Evolutionary conservation across 768 basidiomycete genomes (phyloP).

Genomic region (Chalciporus piperatus): DNA sequence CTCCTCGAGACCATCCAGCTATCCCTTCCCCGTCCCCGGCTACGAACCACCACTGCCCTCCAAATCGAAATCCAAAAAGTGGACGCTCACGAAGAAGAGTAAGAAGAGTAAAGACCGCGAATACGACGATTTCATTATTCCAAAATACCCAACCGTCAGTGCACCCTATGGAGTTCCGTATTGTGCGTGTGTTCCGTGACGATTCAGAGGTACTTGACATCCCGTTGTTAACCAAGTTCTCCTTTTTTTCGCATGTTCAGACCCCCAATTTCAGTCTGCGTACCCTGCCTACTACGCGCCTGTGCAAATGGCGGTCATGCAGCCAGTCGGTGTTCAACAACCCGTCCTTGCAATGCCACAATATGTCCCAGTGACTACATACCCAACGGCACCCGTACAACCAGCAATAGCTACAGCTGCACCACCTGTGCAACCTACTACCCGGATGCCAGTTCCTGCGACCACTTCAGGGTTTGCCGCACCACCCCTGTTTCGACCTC

Average conservation of each 20-base stretch:
- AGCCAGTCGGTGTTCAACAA: slow-evolving; percentile 25
- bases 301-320: slow-evolving; percentile 22
- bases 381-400: slow-evolving; percentile 15
- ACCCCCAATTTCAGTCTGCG: slow-evolving; percentile 20
- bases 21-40: slow-evolving; percentile 18
- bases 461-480: neutral
- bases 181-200: slow-evolving; percentile 16
- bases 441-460: slow-evolving; percentile 16
- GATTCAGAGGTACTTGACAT: neutral
- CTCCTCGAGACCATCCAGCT: slow-evolving; percentile 15
- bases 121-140: slow-evolving; percentile 15
- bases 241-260: slow-evolving; percentile 10
- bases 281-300: slow-evolving; percentile 31
- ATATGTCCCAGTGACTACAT: slow-evolving; percentile 26
- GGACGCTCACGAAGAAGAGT: slow-evolving; percentile 18
- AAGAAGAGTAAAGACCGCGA: slow-evolving; percentile 19
- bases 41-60: neutral
- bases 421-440: slow-evolving; percentile 1
- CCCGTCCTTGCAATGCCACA: slow-evolving; percentile 29
- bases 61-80: slow-evolving; percentile 12
- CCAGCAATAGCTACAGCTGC: slow-evolving; percentile 5
- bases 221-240: slow-evolving; percentile 12
- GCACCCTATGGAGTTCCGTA: slow-evolving; percentile 20
- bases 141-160: slow-evolving; percentile 12
- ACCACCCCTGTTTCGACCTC: slow-evolving; percentile 8